phyloP scores from a whole-genome alignment of 345 rosid species.

The Anastatica hierochuntica region DNA sequence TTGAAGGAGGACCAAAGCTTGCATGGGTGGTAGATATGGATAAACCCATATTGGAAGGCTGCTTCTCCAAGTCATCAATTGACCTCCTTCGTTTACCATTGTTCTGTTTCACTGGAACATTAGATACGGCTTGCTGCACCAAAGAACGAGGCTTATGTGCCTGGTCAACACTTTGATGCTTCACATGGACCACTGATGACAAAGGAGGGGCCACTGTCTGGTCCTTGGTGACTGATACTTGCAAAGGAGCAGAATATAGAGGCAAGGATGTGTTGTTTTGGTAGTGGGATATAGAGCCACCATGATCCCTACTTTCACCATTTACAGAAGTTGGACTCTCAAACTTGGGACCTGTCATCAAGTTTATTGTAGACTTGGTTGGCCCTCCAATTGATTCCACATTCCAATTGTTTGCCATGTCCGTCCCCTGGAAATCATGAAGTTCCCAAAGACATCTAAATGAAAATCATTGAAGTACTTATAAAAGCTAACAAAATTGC shows the following conservation, averaged over 20 bases:
- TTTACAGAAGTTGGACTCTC: slow-evolving; percentile 37
- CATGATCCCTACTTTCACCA: slow-evolving; percentile 35
- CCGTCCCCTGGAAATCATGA: background rate
- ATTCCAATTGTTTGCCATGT: too few species aligned
- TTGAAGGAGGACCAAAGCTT: slow-evolving; percentile 34
- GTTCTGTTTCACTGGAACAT: too few species aligned
- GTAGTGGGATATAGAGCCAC: slow-evolving; percentile 33
- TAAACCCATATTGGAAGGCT: slow-evolving; percentile 39
- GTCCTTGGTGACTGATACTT: too few species aligned
- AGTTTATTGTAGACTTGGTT: slow-evolving; percentile 19
- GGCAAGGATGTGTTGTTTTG: slow-evolving; percentile 34
- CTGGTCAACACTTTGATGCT: slow-evolving; percentile 42
- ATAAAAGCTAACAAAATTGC: background rate
- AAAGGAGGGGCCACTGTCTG: too few species aligned
- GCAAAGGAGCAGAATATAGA: slow-evolving; percentile 27
- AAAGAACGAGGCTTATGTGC: slow-evolving; percentile 12
- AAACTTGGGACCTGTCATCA: slow-evolving; percentile 38
- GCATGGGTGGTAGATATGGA: slow-evolving; percentile 25
- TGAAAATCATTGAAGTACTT: background rate
- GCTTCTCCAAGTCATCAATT: slow-evolving; percentile 48
- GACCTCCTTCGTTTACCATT: too few species aligned
- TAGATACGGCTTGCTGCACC: too few species aligned
- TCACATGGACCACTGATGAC: slow-evolving; percentile 37
- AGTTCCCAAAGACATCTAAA: slow-evolving; percentile 1
- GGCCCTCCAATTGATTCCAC: slow-evolving; percentile 18